Conservation (phyloP, 2,329 filamentous ascomycete species). For the Aspergillus intermedius region DNA sequence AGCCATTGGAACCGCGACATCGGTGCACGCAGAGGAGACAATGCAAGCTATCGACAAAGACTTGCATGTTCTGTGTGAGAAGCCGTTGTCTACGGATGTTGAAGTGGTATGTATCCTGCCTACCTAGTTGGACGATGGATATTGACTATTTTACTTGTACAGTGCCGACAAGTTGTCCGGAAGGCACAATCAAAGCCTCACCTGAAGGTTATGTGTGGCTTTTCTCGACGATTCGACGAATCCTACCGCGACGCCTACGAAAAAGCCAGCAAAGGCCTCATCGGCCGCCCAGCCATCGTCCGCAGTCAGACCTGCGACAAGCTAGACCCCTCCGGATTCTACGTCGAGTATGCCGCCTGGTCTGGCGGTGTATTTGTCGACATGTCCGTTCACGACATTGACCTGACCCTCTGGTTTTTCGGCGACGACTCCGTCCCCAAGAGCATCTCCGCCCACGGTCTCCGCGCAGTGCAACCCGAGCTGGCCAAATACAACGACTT, state of each 20-base stretch:
- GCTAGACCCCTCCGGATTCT: slow-evolving; percentile 58
- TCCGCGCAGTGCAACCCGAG: slow-evolving; percentile 53
- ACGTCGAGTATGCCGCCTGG: slow-evolving; percentile 58
- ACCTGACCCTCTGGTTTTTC: slow-evolving; percentile 58
- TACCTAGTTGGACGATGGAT: background rate
- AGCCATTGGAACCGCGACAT: slow-evolving; percentile 47
- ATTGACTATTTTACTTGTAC: background rate
- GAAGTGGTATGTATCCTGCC: slow-evolving; percentile 44
- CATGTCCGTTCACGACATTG: slow-evolving; percentile 63
- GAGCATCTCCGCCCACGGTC: slow-evolving; percentile 49
- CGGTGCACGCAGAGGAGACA: slow-evolving; percentile 50
- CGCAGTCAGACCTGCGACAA: slow-evolving; percentile 62
- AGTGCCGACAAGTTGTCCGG: slow-evolving; percentile 55
- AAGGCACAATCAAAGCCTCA: slow-evolving; percentile 50
- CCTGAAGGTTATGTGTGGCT: slow-evolving; percentile 61
- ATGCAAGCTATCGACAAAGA: slow-evolving; percentile 49
- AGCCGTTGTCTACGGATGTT: slow-evolving; percentile 45
- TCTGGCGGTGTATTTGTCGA: slow-evolving; percentile 64
- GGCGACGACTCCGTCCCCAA: slow-evolving; percentile 50
- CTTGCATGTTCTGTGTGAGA: slow-evolving; percentile 52
- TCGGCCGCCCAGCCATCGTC: slow-evolving; percentile 55
- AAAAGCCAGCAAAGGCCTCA: slow-evolving; percentile 48
- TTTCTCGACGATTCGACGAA: slow-evolving; percentile 59
- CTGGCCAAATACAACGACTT: slow-evolving; percentile 52
- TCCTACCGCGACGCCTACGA: slow-evolving; percentile 55